Evolutionary conservation across 1,284 basidiomycete genomes (phyloP).

Genomic region (Ganoderma sinense): DNA sequence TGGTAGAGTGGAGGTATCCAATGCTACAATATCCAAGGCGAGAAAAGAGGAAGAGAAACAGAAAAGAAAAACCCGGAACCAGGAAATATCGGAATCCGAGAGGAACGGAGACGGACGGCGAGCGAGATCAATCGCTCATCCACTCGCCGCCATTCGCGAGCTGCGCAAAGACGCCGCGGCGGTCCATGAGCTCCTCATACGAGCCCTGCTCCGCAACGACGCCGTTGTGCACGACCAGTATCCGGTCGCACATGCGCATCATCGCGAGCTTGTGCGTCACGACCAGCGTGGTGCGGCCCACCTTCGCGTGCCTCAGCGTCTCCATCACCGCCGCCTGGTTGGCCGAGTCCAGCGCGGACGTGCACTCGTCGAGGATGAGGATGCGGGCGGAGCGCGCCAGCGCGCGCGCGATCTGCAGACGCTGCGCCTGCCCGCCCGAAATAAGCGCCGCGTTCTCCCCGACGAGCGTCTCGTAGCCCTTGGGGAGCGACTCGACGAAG

Average conservation of each 20-base stretch:
- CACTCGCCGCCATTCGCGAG: conserved; percentile 91
- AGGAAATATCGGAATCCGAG: background rate
- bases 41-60: conserved; percentile 7
- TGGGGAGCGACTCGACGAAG: conserved; percentile 83
- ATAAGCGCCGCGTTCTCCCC: conserved; percentile 91
- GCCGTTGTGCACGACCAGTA: conserved; percentile 86
- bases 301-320: conserved; percentile 71
- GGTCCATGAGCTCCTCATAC: conserved; percentile 75
- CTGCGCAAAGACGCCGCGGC: conserved; percentile 80
- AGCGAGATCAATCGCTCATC: conserved; percentile 46
- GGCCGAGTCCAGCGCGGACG: conserved; percentile 85
- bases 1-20: conserved; percentile 19
- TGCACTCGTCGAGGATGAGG: conserved; percentile 95
- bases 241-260: conserved; percentile 92
- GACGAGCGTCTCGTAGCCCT: conserved; percentile 86
- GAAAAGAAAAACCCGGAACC: conserved; percentile 7
- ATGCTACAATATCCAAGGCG: conserved; percentile 30
- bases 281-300: conserved; percentile 84
- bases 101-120: too few species aligned
- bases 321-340: conserved; percentile 86
- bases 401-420: conserved; percentile 91
- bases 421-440: conserved; percentile 95
- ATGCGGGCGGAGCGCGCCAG: conserved; percentile 76
- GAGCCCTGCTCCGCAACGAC: conserved; percentile 81
- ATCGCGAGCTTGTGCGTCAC: conserved; percentile 93